phyloP scores from a whole-genome alignment of 192 early-diverging fungal genomes.

The Geranomyces michiganensis region DNA sequence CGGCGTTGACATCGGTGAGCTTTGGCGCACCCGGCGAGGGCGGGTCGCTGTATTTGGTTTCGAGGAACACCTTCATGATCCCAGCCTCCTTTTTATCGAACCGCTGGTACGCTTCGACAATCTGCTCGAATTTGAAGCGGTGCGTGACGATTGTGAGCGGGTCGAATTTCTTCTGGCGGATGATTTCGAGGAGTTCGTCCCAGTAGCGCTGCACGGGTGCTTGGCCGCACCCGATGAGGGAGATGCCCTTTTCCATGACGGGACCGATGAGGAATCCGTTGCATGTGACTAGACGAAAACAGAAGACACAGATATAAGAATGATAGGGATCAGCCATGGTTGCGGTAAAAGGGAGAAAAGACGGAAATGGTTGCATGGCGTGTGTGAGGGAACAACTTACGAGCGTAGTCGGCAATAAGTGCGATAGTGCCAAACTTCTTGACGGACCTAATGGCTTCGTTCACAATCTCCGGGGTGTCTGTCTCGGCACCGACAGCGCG shows the following conservation, averaged over 20 bases:
- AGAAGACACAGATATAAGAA: neutral
- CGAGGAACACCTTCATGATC: constrained; percentile 56
- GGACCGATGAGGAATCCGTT: constrained; percentile 40
- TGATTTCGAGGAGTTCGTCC: constrained; percentile 39
- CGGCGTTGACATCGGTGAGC: constrained; percentile 7
- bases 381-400: no score
- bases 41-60: constrained; percentile 16
- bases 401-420: constrained; percentile 59
- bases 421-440: constrained; percentile 56
- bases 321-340: no score
- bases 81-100: constrained; percentile 58
- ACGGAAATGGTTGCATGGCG: no score
- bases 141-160: constrained; percentile 55
- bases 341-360: no score
- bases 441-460: constrained; percentile 50
- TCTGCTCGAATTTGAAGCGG: constrained; percentile 45
- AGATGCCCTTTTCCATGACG: constrained; percentile 39
- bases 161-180: constrained; percentile 46
- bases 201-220: constrained; percentile 56
- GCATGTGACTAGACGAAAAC: neutral
- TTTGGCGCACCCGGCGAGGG: constrained; percentile 11
- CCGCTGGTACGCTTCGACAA: constrained; percentile 43
- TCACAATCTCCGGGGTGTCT: constrained; percentile 52
- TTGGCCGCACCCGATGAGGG: constrained; percentile 45
- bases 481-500: constrained; percentile 56